These are phyloP conservation scores for Asclepias syriaca DNA, from an alignment of 257 asterid genomes.

Conservation along the genomic window DNA sequence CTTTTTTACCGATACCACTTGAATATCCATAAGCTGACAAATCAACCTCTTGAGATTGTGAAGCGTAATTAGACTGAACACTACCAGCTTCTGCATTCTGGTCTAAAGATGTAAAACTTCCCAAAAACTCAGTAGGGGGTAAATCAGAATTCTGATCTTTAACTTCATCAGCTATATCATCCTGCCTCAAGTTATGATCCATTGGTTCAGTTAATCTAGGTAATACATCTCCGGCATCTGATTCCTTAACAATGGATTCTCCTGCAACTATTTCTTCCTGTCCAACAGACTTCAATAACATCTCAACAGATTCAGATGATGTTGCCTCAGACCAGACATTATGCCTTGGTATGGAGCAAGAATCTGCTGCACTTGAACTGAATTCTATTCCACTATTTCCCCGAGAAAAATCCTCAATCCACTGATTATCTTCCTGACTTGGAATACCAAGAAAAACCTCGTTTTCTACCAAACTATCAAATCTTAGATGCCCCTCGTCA, in stretches of 20 bases:
- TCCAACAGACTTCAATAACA: conserved; percentile 89
- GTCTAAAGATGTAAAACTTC: conserved; percentile 24
- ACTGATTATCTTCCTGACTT: conserved; percentile 93
- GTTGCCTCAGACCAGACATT: conserved; percentile 99
- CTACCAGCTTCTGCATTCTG: conserved; percentile 30
- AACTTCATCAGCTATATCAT: conserved; percentile 29
- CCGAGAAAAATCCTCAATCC: conserved; percentile 97
- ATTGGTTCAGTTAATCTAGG: conserved; percentile 34
- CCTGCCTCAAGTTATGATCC: conserved; percentile 34
- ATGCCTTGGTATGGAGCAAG: conserved; percentile 89
- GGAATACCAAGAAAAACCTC: conserved; percentile 98
- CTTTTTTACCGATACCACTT: conserved; percentile 26
- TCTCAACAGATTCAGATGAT: conserved; percentile 96
- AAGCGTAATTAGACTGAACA: conserved; percentile 19
- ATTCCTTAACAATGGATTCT: conserved; percentile 45
- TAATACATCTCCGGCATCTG: conserved; percentile 43
- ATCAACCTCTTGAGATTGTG: conserved; percentile 28
- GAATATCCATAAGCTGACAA: conserved; percentile 28
- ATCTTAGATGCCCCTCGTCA: conserved; percentile 90
- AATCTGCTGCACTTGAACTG: conserved; percentile 70
- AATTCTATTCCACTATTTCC: conserved; percentile 77
- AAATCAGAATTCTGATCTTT: conserved; percentile 22
- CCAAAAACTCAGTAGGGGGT: conserved; percentile 35
- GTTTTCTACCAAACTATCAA: conserved; percentile 95
- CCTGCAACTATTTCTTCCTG: conserved; percentile 82